Evolutionary conservation across 805 yeast genomes (phyloP), one percentile per base, ranked within the genome.

Genomic region (Candida glaebosa): DNA sequence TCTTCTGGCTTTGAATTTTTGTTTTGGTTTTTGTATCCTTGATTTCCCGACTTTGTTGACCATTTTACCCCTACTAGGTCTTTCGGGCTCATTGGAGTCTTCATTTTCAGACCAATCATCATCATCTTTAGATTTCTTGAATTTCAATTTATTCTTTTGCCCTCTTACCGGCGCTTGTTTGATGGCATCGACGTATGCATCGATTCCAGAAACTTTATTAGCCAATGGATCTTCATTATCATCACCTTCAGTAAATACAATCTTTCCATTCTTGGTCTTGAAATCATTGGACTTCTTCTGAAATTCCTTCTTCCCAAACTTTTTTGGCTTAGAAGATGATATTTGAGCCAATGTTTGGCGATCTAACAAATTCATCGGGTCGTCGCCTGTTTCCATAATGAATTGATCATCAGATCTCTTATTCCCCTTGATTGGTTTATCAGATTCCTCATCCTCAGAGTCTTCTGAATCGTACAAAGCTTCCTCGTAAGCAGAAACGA

Each of bases 121-220:
- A 22, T 75, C 75, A 38, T 71, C 70, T 40, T 73, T 71, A 38
- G 79, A 75, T 60, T 84, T 81, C 67, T 84, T 87, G 69, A 80
- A 91, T 67, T 89, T 91, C 74, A 91, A 78, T 68, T 81, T 88
- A 64, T 90, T 90, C 69, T 79, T 81, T 71, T 87, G 96, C 44
- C 97, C 96, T 64, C 96, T 83, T 3, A 89, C 81, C 22, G 98
- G 98, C 18, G 93, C 97, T 53, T 84, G 86, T 61, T 79, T 84
- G 18, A 93, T 88, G 5, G 99, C 99, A 47, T 89, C 96, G 50
- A 89, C 78, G 60, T 93, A 93, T 0, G 97, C 98, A 57, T 86
- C 86, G 49, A 91, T 78, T 14, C 96, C 95, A 35, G 71, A 58
- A 4, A 62, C 63, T 41, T 69, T 66, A 19, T 65, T 63, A 18